Base-by-base conservation (phyloP, 2,329 filamentous ascomycete species). In the Aureobasidium subglaciale region DNA sequence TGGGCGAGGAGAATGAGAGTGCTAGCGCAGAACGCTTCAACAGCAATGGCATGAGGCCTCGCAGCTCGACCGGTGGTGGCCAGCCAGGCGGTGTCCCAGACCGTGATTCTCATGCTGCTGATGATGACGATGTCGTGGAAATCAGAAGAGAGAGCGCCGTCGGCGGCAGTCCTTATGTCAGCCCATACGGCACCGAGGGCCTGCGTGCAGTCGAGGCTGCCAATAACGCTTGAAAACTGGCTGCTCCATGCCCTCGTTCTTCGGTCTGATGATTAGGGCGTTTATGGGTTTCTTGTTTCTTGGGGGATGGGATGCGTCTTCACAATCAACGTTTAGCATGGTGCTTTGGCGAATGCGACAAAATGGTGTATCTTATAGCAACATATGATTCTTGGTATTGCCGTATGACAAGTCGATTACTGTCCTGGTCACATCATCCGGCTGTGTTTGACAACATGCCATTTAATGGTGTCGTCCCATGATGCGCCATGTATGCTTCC, bases 1-100 rank as follows among this genome's bases (percentile, higher is more conserved):
- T 76, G 72, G 75, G 75, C 18, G 72, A 77, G 58, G 71, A 72
- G 49, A 68, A 72, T 40, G 72, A 73, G 38, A 64, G 61, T 22
- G 60, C 65, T 4, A 29, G 34, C 16, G 54, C 24, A 20, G 38
- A 50, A 7, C 45, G 55, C 15, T 55, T 57, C 49, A 42, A 42
- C 22, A 45, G 56, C 56, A 56, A 32, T 24, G 54, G 54, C 20
- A 52, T 52, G 37, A 32, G 53, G 18, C 34, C 42, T 32, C 40
- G 35, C 11, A 20, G 50, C 37, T 42, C 52, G 13, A 37, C 45
- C 2, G 24, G 20, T 11, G 38, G 40, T 16, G 20, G 41, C 29
- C 46, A 29, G 13, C 43, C 53, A 10, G 41, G 30, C 16, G 49
- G 50, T 16, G 27, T 45, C 24, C 37, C 45, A 16, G 35, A 46